Evolutionary conservation across 306 rosid genomes (phyloP).

Genomic region (Lablab purpureus): DNA sequence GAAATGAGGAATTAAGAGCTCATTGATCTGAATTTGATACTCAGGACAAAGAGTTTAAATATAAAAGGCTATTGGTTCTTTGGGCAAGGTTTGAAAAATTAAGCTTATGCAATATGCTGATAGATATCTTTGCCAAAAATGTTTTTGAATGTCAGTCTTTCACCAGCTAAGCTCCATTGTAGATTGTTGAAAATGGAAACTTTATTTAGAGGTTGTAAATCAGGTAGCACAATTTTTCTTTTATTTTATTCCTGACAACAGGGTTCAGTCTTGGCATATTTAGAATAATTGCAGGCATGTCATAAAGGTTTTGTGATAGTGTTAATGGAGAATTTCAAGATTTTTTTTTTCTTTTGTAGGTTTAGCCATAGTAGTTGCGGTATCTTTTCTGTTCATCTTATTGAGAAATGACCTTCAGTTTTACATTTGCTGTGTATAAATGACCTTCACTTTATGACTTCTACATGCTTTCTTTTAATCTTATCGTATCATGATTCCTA

Average conservation of each 20-base stretch:
- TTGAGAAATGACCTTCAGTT: constrained; percentile 29
- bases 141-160: constrained; percentile 21
- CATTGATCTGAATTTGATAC: constrained; percentile 33
- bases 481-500: constrained; percentile 8
- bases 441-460: neutral
- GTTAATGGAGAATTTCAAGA: constrained; percentile 36
- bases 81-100: constrained; percentile 30
- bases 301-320: constrained; percentile 23
- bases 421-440: constrained; percentile 18
- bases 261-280: constrained; percentile 19
- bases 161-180: constrained; percentile 24
- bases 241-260: constrained; percentile 6
- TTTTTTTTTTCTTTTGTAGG: constrained; percentile 24
- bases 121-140: constrained; percentile 28
- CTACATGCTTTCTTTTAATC: neutral
- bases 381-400: constrained; percentile 27
- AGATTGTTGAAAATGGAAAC: constrained; percentile 37
- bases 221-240: constrained; percentile 30
- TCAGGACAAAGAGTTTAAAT: neutral
- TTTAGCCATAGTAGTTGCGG: constrained; percentile 10
- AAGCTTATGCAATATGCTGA: constrained; percentile 29
- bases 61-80: constrained; percentile 25
- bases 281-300: constrained; percentile 30
- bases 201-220: constrained; percentile 34
- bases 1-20: constrained; percentile 40